These are phyloP conservation scores for Skeletonema tropicum DNA, from an alignment of 108 stramenopile genomes.

Conservation along the genomic window DNA sequence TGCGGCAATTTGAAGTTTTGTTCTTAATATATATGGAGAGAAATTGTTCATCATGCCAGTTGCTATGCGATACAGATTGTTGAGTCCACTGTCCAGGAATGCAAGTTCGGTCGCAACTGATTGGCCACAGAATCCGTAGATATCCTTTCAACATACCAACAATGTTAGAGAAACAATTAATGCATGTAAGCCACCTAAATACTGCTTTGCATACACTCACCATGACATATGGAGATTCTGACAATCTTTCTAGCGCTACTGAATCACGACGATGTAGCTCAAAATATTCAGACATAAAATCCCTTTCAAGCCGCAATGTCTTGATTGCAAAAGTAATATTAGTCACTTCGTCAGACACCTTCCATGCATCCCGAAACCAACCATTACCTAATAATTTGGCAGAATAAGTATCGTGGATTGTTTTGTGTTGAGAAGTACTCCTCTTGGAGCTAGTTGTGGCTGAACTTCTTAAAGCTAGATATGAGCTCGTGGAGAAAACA, in stretches of 20 bases:
- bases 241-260: conserved; percentile 71
- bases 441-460: neutral
- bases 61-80: conserved; percentile 46
- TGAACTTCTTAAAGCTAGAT: neutral
- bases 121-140: conserved; percentile 75
- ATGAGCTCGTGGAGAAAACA: neutral
- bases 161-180: neutral
- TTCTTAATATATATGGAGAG: conserved; percentile 11
- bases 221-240: conserved; percentile 59
- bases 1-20: conserved; percentile 58
- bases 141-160: conserved; percentile 23
- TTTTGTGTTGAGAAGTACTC: neutral
- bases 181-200: neutral
- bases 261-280: conserved; percentile 75
- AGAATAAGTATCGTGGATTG: neutral
- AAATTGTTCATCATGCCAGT: conserved; percentile 39
- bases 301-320: conserved; percentile 45
- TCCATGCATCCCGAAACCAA: conserved; percentile 1
- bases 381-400: conserved; percentile 1
- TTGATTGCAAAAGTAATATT: neutral
- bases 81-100: conserved; percentile 37
- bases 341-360: neutral
- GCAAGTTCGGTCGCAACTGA: conserved; percentile 73
- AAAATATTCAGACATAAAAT: conserved; percentile 63
- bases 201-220: neutral